These are phyloP conservation scores for Torulaspora quercuum DNA, from an alignment of 805 yeast species.

Conservation along the genomic window DNA sequence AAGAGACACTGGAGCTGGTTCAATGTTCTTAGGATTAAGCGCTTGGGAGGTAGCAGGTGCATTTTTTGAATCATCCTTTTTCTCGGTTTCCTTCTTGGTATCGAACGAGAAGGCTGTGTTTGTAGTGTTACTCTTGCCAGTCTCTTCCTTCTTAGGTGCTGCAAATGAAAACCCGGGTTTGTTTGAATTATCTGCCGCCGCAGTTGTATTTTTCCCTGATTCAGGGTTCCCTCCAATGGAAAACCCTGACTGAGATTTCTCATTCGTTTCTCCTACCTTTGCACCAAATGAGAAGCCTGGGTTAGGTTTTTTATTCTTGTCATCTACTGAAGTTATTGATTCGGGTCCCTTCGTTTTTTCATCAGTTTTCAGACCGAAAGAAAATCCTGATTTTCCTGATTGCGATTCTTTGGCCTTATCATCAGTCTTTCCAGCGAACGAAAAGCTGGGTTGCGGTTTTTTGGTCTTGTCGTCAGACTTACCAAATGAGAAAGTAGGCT, in stretches of 20 bases:
- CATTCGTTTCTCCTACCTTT: slow-evolving; percentile 1
- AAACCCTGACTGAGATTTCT: slow-evolving; percentile 3
- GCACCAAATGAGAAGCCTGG: slow-evolving; percentile 30
- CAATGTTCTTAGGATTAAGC: slow-evolving; percentile 47
- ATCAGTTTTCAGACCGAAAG: background rate
- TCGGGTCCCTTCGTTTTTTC: slow-evolving; percentile 1
- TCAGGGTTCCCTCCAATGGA: slow-evolving; percentile 4
- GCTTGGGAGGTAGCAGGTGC: slow-evolving; percentile 21
- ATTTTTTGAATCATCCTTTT: slow-evolving; percentile 15
- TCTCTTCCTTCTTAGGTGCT: no score
- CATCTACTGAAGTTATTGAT: slow-evolving; percentile 1
- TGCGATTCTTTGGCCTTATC: background rate
- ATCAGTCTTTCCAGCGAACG: slow-evolving; percentile 17
- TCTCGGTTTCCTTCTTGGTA: slow-evolving; percentile 14
- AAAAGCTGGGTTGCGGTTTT: slow-evolving; percentile 6
- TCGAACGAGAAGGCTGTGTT: background rate
- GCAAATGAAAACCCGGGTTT: slow-evolving; percentile 15
- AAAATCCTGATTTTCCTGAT: background rate
- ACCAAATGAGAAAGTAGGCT: slow-evolving; percentile 31
- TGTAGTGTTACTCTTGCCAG: no score
- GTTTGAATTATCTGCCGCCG: no score
- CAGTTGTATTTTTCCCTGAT: no score
- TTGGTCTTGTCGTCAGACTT: background rate
- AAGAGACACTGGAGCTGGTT: slow-evolving; percentile 68
- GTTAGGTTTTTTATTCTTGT: slow-evolving; percentile 7